Evolutionary conservation across 2,329 filamentous ascomycete genomes (phyloP).

Genomic region (Ascochyta viciae-villosae): DNA sequence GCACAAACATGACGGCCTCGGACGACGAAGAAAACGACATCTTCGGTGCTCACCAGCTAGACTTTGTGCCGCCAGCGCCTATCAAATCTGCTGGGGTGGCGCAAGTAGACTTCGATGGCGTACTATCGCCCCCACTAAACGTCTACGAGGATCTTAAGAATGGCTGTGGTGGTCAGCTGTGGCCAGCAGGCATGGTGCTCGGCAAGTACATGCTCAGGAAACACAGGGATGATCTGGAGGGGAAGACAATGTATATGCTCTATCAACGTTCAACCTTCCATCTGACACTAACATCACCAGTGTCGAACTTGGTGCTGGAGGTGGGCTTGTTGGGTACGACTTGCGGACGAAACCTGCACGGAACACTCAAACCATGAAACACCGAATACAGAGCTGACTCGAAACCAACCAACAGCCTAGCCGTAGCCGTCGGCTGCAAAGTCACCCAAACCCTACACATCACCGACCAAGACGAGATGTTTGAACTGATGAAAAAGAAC

Average conservation of each 20-base stretch:
- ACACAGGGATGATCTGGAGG: slow-evolving; percentile 67
- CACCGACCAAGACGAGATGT: slow-evolving; percentile 89
- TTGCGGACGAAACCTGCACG: slow-evolving; percentile 19
- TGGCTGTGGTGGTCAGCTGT: slow-evolving; percentile 91
- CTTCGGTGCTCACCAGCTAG: slow-evolving; percentile 57
- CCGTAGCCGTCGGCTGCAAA: slow-evolving; percentile 62
- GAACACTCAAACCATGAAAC: too few species aligned
- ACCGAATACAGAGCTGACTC: too few species aligned
- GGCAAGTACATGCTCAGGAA: slow-evolving; percentile 84
- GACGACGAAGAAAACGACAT: slow-evolving; percentile 42
- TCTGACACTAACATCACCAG: slow-evolving; percentile 54
- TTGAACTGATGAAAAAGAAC: slow-evolving; percentile 84
- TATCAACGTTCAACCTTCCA: slow-evolving; percentile 10
- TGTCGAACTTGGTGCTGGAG: slow-evolving; percentile 90
- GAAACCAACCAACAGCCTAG: slow-evolving; percentile 50
- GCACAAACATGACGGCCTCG: slow-evolving; percentile 20
- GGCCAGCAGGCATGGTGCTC: slow-evolving; percentile 92
- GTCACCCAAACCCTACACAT: slow-evolving; percentile 70
- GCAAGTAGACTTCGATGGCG: slow-evolving; percentile 71
- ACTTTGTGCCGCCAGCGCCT: slow-evolving; percentile 62
- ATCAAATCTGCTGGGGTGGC: slow-evolving; percentile 62
- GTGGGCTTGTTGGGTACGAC: slow-evolving; percentile 76
- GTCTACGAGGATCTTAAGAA: slow-evolving; percentile 85
- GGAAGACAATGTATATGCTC: slow-evolving; percentile 74
- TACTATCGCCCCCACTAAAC: slow-evolving; percentile 72